These are phyloP conservation scores for Elasticomyces elasticus DNA, from an alignment of 495 filamentous ascomycete genomes.

Conservation along the genomic window DNA sequence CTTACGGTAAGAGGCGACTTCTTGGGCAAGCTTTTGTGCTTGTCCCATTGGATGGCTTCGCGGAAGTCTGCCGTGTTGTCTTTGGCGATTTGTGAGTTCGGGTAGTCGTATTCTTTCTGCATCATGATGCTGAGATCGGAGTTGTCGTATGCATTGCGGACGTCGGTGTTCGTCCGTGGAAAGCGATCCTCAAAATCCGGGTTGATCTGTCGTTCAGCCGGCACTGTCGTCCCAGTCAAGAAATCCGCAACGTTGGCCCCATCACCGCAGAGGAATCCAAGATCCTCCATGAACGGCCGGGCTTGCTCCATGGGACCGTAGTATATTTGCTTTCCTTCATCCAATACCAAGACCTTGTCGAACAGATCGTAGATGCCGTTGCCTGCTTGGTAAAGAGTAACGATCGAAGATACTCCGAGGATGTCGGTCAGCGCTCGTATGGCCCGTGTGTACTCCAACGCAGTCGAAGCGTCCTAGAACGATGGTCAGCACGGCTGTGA, in stretches of 20 bases:
- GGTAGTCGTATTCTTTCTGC: slow-evolving; percentile 41
- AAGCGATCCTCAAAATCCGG: slow-evolving; percentile 50
- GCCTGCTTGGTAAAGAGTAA: slow-evolving; percentile 64
- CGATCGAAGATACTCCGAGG: slow-evolving; percentile 47
- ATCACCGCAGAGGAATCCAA: slow-evolving; percentile 50
- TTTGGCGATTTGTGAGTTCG: slow-evolving; percentile 35
- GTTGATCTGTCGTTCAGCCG: slow-evolving; percentile 48
- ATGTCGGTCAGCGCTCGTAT: slow-evolving; percentile 55
- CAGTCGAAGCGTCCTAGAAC: slow-evolving; percentile 45
- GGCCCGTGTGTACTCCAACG: slow-evolving; percentile 55
- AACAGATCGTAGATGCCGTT: slow-evolving; percentile 60
- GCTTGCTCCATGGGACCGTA: slow-evolving; percentile 34
- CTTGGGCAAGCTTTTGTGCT: slow-evolving; percentile 34
- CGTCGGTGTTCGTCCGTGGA: slow-evolving; percentile 50
- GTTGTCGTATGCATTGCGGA: slow-evolving; percentile 29
- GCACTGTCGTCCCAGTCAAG: slow-evolving; percentile 56
- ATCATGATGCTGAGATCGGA: not conserved
- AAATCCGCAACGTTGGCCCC: slow-evolving; percentile 62
- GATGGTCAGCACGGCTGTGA: not conserved
- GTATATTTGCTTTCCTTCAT: slow-evolving; percentile 56
- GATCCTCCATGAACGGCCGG: slow-evolving; percentile 36
- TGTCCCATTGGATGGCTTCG: slow-evolving; percentile 37
- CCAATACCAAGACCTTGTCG: slow-evolving; percentile 45
- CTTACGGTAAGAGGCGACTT: slow-evolving; percentile 48
- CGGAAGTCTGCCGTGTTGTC: slow-evolving; percentile 42